Base-by-base conservation (phyloP, 371 early-diverging fungal genomes). In the Syncephalastrum racemosum region DNA sequence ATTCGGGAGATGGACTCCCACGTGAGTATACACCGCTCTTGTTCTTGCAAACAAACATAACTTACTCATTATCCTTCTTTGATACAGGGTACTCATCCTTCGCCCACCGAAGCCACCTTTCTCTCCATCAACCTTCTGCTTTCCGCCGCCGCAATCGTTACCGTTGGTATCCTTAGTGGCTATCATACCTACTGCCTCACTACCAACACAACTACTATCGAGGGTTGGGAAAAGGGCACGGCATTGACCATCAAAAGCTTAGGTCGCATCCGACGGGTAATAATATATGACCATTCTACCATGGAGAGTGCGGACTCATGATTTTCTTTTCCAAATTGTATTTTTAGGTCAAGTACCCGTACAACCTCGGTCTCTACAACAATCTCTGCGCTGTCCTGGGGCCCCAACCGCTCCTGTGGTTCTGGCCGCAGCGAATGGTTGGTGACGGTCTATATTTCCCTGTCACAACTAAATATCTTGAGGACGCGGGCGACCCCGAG, bases 161-260 rank as follows among this genome's bases (percentile, higher is more conserved):
- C 84, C 15, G 95, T 95, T 24, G 94, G 91, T 22, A 75, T 89
- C 3, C 79, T 99, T 46, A 80, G 85, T 22, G 68, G 84, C 42
- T 97, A 89, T 73, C 97, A 97, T 59, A 54, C 90, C 41, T 92
- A 89, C 60, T 89, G 94, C 63, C 67, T 93, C 31, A 66, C 77
- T 4, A 80, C 75, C 58, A 98, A 98, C 74, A 93, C 94, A 15
- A 99, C 99, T 1, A 97, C 97, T 13, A 96, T 99, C 59, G 99
- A 99, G 71, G 81, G 75, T 15, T 85, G 81, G 82, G 86, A 86
- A 62, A 95, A 90, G 67, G 89, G 85, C 60, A 90, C 90, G 67
- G 92, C 92, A 44, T 86, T 84, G 13, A 88, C 81, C 48, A 82
- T 93, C 63, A 84, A 88, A 56, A 79, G 82, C 51, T 69, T 70